phyloP scores from a whole-genome alignment of 257 asterid species.

The Petrea volubilis region DNA sequence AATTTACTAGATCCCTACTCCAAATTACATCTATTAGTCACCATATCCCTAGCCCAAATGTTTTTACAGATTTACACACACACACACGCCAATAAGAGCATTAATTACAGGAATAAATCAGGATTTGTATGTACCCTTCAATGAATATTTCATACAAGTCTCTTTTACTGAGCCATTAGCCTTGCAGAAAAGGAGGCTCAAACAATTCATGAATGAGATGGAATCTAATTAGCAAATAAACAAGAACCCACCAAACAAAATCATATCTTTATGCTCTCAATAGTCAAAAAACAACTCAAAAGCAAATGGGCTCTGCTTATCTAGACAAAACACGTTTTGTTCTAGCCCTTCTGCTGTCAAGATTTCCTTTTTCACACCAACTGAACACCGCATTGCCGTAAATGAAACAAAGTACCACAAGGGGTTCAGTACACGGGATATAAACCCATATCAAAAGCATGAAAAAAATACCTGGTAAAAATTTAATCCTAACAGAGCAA shows the following conservation, averaged over 20 bases:
- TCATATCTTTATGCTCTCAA: not conserved
- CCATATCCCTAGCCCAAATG: no score
- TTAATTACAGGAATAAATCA: not conserved
- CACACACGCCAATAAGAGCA: not conserved
- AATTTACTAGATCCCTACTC: no score
- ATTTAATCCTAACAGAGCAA: conserved; percentile 55
- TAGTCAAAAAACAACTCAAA: not conserved
- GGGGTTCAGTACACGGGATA: not conserved
- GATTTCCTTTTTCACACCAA: not conserved
- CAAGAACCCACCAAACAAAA: conserved; percentile 23
- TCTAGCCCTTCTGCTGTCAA: not conserved
- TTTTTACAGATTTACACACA: not conserved
- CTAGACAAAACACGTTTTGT: not conserved
- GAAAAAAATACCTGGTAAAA: conserved; percentile 66
- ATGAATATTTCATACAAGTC: not conserved
- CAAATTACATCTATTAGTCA: no score
- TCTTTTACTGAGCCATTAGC: not conserved
- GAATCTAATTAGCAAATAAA: conserved; percentile 15
- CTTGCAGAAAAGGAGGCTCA: not conserved
- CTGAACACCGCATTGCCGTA: not conserved
- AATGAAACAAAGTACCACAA: not conserved
- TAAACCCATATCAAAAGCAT: not conserved
- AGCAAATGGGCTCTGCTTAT: conserved; percentile 5
- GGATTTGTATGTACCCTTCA: not conserved
- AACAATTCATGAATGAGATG: not conserved